phyloP scores from a whole-genome alignment of 345 rosid species.

The Eucalyptus tenuipes region DNA sequence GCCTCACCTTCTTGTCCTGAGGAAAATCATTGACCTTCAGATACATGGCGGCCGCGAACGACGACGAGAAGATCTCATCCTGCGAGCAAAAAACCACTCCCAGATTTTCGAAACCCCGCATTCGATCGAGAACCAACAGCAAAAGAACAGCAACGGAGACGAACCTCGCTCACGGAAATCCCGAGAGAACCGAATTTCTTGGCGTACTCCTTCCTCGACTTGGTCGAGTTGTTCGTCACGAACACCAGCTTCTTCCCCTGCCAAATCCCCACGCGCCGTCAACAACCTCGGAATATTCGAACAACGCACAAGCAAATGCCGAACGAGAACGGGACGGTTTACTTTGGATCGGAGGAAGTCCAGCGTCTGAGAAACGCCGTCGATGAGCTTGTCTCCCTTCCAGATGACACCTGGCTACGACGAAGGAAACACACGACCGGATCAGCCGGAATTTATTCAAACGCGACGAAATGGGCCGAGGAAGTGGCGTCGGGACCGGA shows the following conservation, averaged over 20 bases:
- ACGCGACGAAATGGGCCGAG: background rate
- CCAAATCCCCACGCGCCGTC: background rate
- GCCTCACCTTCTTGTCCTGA: conserved; percentile 53
- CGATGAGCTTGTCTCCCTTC: conserved; percentile 76
- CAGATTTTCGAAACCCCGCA: too few species aligned
- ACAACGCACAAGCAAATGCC: background rate
- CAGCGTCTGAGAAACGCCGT: conserved; percentile 54
- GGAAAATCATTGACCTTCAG: conserved; percentile 72
- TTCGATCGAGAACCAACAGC: background rate
- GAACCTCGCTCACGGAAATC: conserved; percentile 61
- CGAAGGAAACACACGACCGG: background rate
- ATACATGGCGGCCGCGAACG: conserved; percentile 90
- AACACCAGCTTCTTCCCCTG: conserved; percentile 80
- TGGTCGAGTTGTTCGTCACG: conserved; percentile 78
- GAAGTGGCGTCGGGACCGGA: background rate
- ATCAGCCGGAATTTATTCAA: background rate
- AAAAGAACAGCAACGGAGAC: background rate
- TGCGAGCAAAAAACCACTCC: background rate
- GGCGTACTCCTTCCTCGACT: conserved; percentile 67
- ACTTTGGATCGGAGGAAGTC: conserved; percentile 70
- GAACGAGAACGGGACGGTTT: background rate
- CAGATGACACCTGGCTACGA: conserved; percentile 68
- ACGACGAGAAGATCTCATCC: conserved; percentile 92
- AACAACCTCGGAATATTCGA: background rate
- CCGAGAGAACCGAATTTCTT: conserved; percentile 65